Evolutionary conservation across 83 land plant species (phyloP), one percentile per base, ranked within the genome.

Genomic region (Picea abies): DNA sequence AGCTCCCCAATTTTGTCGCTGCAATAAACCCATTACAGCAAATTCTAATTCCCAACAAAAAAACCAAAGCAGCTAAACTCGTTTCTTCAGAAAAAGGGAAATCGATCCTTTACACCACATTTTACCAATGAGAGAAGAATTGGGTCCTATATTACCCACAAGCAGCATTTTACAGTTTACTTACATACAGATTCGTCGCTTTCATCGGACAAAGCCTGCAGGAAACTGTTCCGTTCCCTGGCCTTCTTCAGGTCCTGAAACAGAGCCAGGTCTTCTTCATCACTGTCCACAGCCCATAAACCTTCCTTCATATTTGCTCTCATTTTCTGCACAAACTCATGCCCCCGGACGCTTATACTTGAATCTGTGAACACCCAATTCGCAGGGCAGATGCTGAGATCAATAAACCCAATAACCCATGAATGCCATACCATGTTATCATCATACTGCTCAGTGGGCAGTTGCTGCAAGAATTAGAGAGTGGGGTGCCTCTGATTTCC

Each of bases 1-100:
- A 76, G 78, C 78, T 76, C 61, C 78, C 78, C 61, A 76, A 17
- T 76, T 76, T 76, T 76, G 56, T 76, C 23, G 78, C 78, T 76
- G 78, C 60, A 76, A 52, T 60, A 76, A 76, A 76, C 60, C 61
- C 78, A 76, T 22, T 23, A 23, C 78, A 49, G 12, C 26, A 76
- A 49, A 76, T 52, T 76, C 6, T 52, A 76, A 22, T 11, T 52
- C 78, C 78, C 78, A 52, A 29, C 61, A 6, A 76, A 25, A 23
- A 49, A 47, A 11, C 15, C 60, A 76, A n/a, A 20, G 23, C 11
- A 20, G 12, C 60, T 47, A 60, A 72, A 72, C 52, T 6, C 72
- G 3, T 69, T 69, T 14, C 6, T 16, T 14, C 37, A 35, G 17
- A 32, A 56, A 56, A 5, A 41, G 22, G 75, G 47, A 72, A 29